Base-by-base conservation (phyloP, 768 basidiomycete genomes). In the Boletus subcaerulescens region DNA sequence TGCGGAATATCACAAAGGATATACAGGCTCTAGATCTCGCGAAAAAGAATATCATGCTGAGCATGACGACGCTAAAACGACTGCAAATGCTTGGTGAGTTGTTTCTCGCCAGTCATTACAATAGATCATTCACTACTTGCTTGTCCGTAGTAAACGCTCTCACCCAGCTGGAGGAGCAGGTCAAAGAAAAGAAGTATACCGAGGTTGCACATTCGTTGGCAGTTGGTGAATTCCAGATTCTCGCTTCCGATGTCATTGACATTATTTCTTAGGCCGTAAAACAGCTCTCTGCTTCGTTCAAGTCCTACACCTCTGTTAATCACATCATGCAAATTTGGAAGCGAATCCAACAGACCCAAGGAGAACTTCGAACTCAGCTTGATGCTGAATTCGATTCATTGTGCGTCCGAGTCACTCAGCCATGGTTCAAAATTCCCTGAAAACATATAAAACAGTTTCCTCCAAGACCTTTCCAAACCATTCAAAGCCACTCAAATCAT, bases 21-120 rank as follows among this genome's bases (percentile, higher is more conserved):
- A 98, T 99, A 45, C 95, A 98, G 68, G 83, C 89, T 5, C 78
- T 99, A 32, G 97, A 98, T 69, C 74, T 90, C 35, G 94, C 93
- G 17, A 98, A 98, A 80, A 87, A 86, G 74, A 97, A 98, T 65
- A 80, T 99, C 47, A 87, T 91, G 18, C 73, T 83, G 24, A 91
- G 90, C 63, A 94, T 98, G 84, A 95, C 90, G 7, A 87, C 86
- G 3, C 72, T 98, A 62, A 93, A 92, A 71, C 76, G 93, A 53
- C 76, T 98, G 65, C 93, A 93, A 67, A 97, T 97, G 93, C 80
- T 99, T 20, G 91, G 96, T 95, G 61, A 43, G 86, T 73, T 36
- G 26, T 41, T 38, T 47, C 40, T n/a, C 3, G 5, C 20, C 53
- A 20, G 5, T 29, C 43, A 26, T 43, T 14, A 14, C 0, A 12